These are phyloP conservation scores for Fusarium sp. DNA, from an alignment of 2,329 filamentous ascomycete genomes.

Conservation along the genomic window DNA sequence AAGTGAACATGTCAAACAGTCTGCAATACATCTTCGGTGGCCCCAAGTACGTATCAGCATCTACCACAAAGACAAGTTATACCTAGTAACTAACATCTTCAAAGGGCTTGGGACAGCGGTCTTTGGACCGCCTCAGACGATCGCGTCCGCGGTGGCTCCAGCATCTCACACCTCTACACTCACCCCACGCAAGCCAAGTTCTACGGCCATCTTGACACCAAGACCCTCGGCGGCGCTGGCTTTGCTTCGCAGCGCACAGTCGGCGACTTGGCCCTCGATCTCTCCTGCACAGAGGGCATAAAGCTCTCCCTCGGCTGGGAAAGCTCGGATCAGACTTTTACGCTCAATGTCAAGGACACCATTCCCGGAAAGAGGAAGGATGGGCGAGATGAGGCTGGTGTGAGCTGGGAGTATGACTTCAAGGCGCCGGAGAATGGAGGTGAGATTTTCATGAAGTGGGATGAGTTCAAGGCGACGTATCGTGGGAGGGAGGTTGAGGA, in stretches of 20 bases:
- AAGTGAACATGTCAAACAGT: slow-evolving; percentile 24
- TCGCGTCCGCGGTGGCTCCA: slow-evolving; percentile 78
- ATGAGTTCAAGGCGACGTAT: slow-evolving; percentile 75
- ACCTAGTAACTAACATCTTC: slow-evolving; percentile 3
- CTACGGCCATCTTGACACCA: slow-evolving; percentile 75
- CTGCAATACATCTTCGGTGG: slow-evolving; percentile 53
- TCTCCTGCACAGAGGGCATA: slow-evolving; percentile 70
- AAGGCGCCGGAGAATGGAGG: slow-evolving; percentile 42
- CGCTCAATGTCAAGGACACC: slow-evolving; percentile 78
- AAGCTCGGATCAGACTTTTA: slow-evolving; percentile 73
- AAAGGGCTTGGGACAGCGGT: slow-evolving; percentile 62
- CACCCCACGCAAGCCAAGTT: slow-evolving; percentile 62
- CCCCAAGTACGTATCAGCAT: slow-evolving; percentile 43
- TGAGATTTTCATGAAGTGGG: slow-evolving; percentile 69
- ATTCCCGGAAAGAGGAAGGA: slow-evolving; percentile 65
- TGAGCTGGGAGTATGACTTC: slow-evolving; percentile 82
- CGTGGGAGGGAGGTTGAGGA: slow-evolving; percentile 72
- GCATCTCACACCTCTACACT: slow-evolving; percentile 60
- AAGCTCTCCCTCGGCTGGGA: slow-evolving; percentile 59
- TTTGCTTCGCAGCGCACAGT: slow-evolving; percentile 82
- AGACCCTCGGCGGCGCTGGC: slow-evolving; percentile 79
- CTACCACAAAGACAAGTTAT: neutral
- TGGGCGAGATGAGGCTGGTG: slow-evolving; percentile 74
- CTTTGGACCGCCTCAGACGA: slow-evolving; percentile 79
- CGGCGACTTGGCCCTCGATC: slow-evolving; percentile 68